phyloP scores from a whole-genome alignment of 2,329 filamentous ascomycete species.

The Sporothrix dimorphospora region DNA sequence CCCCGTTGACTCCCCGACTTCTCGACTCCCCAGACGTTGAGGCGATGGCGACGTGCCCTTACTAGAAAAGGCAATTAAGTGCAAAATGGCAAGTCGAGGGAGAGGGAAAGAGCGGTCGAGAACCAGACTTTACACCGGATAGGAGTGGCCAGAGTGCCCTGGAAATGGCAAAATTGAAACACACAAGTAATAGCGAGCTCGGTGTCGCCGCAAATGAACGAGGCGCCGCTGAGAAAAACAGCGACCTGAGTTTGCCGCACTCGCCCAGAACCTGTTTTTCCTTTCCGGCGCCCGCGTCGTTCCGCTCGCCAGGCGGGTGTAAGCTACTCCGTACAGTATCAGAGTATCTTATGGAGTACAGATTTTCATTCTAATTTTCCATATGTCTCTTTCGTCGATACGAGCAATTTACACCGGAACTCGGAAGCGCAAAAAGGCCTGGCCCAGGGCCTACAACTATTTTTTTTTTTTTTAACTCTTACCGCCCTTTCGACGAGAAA shows the following conservation, averaged over 20 bases:
- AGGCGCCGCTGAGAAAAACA: not conserved
- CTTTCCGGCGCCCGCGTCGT: not conserved
- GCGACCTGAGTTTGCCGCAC: not conserved
- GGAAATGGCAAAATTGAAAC: not conserved
- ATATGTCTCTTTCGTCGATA: not conserved
- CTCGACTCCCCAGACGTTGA: not conserved
- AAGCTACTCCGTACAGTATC: not conserved
- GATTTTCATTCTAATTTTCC: not conserved
- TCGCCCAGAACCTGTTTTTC: conserved; percentile 4
- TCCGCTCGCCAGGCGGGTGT: not conserved
- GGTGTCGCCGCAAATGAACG: conserved; percentile 11
- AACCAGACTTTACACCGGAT: not conserved
- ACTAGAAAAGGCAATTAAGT: conserved; percentile 13
- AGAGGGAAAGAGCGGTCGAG: not conserved
- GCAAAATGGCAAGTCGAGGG: not conserved
- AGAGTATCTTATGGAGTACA: not conserved
- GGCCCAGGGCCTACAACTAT: not conserved
- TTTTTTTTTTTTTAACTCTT: not conserved
- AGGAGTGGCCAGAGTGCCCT: not conserved
- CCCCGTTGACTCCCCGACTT: not conserved
- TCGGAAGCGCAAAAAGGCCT: not conserved
- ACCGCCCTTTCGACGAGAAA: not conserved
- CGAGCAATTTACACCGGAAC: conserved; percentile 9
- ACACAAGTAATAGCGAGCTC: not conserved
- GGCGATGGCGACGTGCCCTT: not conserved